Conservation (phyloP, 768 basidiomycete species). For the Trichaptum fuscoviolaceum region DNA sequence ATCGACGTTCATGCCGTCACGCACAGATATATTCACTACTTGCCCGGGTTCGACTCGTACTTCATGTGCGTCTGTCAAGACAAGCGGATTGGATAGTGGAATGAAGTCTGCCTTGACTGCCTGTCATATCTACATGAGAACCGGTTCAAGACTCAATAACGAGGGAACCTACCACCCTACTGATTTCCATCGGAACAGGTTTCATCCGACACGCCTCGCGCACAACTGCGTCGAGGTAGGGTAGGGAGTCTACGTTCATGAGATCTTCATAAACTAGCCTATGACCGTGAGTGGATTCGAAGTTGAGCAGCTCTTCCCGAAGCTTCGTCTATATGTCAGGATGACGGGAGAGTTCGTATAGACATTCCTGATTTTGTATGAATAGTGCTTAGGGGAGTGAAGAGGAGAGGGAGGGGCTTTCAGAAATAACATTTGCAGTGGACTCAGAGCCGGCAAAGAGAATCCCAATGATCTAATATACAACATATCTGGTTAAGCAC, state of each 20-base stretch:
- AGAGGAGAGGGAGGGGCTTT: no score
- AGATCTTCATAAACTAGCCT: conserved; percentile 6
- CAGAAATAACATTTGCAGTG: no score
- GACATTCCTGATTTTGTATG: no score
- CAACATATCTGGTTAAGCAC: no score
- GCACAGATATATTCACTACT: conserved; percentile 11
- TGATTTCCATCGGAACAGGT: conserved; percentile 15
- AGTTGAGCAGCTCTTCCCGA: conserved; percentile 7
- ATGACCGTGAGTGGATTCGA: background rate
- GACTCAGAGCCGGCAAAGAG: no score
- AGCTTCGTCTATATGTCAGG: conserved; percentile 38
- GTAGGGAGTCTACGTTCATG: conserved; percentile 13
- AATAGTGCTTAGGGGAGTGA: no score
- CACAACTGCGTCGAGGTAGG: conserved; percentile 18
- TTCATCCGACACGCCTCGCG: conserved; percentile 15
- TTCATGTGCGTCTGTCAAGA: background rate
- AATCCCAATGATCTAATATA: no score
- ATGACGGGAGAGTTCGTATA: conserved; percentile 38
- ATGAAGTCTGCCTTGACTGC: conserved; percentile 15
- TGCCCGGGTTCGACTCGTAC: conserved; percentile 12
- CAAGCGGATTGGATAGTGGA: conserved; percentile 13
- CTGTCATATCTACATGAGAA: conserved; percentile 3
- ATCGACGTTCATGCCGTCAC: conserved; percentile 15
- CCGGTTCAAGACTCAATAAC: background rate
- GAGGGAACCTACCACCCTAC: conserved; percentile 8